Conservation (phyloP, 495 filamentous ascomycete species). For the Annulohypoxylon stygium region DNA sequence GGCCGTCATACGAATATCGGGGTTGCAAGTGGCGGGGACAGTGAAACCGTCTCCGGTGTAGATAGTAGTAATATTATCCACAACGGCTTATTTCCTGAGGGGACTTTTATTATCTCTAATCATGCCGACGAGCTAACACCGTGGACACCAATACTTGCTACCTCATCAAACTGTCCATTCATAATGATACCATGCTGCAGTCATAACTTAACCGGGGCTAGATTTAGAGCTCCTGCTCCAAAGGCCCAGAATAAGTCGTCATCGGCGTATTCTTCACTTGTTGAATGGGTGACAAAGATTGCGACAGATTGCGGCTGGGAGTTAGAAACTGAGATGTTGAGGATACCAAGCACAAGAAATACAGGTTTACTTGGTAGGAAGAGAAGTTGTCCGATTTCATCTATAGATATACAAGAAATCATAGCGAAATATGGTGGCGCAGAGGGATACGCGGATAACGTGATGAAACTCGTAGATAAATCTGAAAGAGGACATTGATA, state of each 20-base stretch:
- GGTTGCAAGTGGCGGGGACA: constrained; percentile 26
- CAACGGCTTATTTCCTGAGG: constrained; percentile 76
- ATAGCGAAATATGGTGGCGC: constrained; percentile 67
- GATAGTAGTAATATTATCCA: constrained; percentile 63
- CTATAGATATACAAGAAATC: constrained; percentile 54
- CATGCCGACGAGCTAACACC: constrained; percentile 95
- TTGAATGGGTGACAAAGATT: constrained; percentile 75
- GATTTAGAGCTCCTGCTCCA: constrained; percentile 76
- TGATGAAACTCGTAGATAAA: constrained; percentile 63
- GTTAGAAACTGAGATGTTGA: constrained; percentile 81
- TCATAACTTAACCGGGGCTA: constrained; percentile 80
- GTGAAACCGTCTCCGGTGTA: constrained; percentile 37
- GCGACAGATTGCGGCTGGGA: constrained; percentile 78
- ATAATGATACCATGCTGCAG: constrained; percentile 96
- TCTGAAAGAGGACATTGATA: constrained; percentile 55
- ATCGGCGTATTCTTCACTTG: constrained; percentile 79
- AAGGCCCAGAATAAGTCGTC: constrained; percentile 63
- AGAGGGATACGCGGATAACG: constrained; percentile 67
- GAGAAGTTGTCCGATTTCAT: constrained; percentile 36
- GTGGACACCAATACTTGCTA: constrained; percentile 93
- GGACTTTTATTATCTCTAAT: constrained; percentile 95
- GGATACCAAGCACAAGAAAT: constrained; percentile 93
- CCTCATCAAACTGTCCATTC: constrained; percentile 80
- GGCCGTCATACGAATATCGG: constrained; percentile 21
- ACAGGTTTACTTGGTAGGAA: constrained; percentile 77